phyloP scores from a whole-genome alignment of 192 early-diverging fungal species.

The Entrophospora sp. region DNA sequence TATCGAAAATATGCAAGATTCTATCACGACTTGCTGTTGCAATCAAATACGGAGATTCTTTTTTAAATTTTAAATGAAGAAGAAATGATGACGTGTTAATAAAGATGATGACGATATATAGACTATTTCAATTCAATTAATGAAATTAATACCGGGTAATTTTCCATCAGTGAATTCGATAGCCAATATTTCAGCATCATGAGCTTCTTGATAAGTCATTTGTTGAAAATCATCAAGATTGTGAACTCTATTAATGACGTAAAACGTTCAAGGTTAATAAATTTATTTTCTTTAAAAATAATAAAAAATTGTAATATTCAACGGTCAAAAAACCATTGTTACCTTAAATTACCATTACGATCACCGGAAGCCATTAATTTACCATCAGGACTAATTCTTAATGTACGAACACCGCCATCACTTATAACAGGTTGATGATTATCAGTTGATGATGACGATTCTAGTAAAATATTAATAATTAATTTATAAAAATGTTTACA shows the following conservation, averaged over 20 bases:
- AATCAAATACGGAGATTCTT: conserved; percentile 40
- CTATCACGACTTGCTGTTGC: conserved; percentile 72
- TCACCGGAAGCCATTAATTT: conserved; percentile 64
- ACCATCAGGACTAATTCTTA: conserved; percentile 56
- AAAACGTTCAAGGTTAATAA: not conserved
- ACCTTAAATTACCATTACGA: conserved; percentile 60
- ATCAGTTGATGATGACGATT: too few relatives aligned
- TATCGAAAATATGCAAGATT: conserved; percentile 68
- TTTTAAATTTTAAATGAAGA: not conserved
- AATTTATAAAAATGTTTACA: too few relatives aligned
- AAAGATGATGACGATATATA: not conserved
- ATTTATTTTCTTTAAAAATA: not conserved
- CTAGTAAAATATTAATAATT: too few relatives aligned
- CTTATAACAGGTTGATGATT: too few relatives aligned
- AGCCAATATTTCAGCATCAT: conserved; percentile 68
- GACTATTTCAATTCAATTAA: not conserved
- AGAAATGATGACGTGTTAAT: not conserved
- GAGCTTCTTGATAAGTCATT: conserved; percentile 60
- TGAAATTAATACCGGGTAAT: conserved; percentile 22
- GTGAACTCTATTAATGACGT: conserved; percentile 39
- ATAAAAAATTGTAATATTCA: too few relatives aligned
- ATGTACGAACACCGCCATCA: conserved; percentile 58
- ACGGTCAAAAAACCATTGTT: too few relatives aligned
- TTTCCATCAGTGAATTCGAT: conserved; percentile 57
- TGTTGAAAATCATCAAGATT: conserved; percentile 50